Evolutionary conservation across 495 filamentous ascomycete genomes (phyloP).

Genomic region (Penicillium simplicissimum): DNA sequence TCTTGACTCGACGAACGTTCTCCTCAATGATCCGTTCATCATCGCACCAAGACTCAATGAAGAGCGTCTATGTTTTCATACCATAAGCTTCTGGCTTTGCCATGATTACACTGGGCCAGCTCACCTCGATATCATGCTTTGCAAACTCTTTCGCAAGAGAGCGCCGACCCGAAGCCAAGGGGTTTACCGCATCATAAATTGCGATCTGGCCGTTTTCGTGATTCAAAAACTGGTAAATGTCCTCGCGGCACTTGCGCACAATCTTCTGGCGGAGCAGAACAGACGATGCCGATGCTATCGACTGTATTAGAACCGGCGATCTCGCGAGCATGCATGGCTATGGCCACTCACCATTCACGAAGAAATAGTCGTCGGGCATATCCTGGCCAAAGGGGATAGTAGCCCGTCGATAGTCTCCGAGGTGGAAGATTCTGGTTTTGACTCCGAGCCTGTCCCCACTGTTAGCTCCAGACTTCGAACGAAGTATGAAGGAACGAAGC

Average conservation of each 20-base stretch:
- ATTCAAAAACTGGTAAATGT: conserved; percentile 94
- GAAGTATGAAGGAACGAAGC: background rate
- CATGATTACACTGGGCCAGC: conserved; percentile 6
- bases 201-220: conserved; percentile 98
- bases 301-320: conserved; percentile 13
- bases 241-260: conserved; percentile 93
- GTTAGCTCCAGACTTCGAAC: conserved; percentile 21
- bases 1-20: conserved; percentile 96
- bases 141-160: conserved; percentile 93
- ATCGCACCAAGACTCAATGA: conserved; percentile 93
- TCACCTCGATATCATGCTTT: conserved; percentile 89
- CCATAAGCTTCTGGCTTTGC: background rate
- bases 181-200: conserved; percentile 99
- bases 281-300: conserved; percentile 72
- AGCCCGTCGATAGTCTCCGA: conserved; percentile 93
- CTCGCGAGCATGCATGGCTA: background rate
- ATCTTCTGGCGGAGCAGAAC: conserved; percentile 94
- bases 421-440: conserved; percentile 95
- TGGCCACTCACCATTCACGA: conserved; percentile 67
- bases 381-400: conserved; percentile 83
- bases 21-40: conserved; percentile 94
- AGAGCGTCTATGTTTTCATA: conserved; percentile 66
- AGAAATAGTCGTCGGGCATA: conserved; percentile 97
- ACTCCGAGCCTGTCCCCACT: conserved; percentile 75
- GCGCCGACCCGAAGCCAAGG: conserved; percentile 76